Evolutionary conservation across 2,329 filamentous ascomycete genomes (phyloP).

Genomic region (Verticillium isaacii): DNA sequence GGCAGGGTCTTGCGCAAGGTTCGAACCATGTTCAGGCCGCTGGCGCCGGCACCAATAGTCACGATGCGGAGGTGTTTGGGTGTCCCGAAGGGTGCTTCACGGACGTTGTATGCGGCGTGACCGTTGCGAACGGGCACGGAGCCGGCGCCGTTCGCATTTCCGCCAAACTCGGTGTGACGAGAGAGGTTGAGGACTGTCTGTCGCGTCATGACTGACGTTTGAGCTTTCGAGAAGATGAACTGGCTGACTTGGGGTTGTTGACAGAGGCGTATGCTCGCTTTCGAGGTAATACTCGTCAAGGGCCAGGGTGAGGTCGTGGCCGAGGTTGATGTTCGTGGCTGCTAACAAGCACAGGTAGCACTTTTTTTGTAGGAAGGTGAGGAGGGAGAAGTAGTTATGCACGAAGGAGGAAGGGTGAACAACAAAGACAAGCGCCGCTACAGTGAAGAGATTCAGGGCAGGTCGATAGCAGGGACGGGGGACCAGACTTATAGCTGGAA

Average conservation of each 20-base stretch:
- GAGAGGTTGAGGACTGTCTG: conserved; percentile 10
- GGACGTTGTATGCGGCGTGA: conserved; percentile 6
- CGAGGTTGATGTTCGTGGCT: not conserved
- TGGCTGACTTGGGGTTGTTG: too few species aligned
- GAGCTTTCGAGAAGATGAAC: not conserved
- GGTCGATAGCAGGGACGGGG: not conserved
- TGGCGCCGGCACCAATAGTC: conserved; percentile 12
- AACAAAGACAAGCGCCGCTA: not conserved
- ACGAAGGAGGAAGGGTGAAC: not conserved
- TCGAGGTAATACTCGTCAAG: not conserved
- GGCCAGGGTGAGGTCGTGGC: not conserved
- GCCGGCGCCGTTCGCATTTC: conserved; percentile 5
- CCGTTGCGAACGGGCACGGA: not conserved
- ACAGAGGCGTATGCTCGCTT: too few species aligned
- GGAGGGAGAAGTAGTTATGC: not conserved
- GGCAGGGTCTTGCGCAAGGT: conserved; percentile 36
- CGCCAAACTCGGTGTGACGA: conserved; percentile 10
- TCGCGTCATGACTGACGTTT: conserved; percentile 9
- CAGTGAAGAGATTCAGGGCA: not conserved
- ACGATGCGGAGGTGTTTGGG: conserved; percentile 11
- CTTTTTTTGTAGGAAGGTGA: not conserved
- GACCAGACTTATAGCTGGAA: not conserved
- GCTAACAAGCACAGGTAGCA: not conserved
- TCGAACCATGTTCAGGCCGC: conserved; percentile 24
- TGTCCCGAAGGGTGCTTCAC: conserved; percentile 9